A percentile compares a stretch with the other conserved stretches of the same genome.
Conservation (phyloP, 371 early-diverging fungal species). For the Rhizopus delemar region DNA sequence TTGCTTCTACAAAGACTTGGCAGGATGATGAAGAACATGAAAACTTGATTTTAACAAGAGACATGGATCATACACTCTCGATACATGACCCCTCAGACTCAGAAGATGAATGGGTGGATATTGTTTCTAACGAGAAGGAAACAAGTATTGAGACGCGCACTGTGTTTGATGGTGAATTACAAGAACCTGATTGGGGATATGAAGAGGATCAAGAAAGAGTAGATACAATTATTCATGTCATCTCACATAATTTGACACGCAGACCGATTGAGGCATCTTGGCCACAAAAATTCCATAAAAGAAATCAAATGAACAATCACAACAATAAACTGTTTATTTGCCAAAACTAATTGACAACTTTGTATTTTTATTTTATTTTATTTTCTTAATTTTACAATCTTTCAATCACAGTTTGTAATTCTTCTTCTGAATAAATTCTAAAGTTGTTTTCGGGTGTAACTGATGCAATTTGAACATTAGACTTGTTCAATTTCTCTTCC, state of each 20-base stretch:
- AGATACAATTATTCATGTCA: not conserved
- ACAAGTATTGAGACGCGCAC: not conserved
- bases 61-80: too few species aligned
- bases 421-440: conserved; percentile 72
- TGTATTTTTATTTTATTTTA: conserved; percentile 6
- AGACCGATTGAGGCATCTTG: too few species aligned
- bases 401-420: conserved; percentile 70
- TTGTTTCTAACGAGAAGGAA: conserved; percentile 2
- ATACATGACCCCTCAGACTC: not conserved
- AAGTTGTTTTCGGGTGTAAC: conserved; percentile 83
- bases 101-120: conserved; percentile 14
- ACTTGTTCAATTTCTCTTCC: conserved; percentile 97
- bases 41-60: too few species aligned
- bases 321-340: conserved; percentile 3
- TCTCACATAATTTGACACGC: not conserved
- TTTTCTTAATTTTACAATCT: conserved; percentile 47
- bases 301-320: too few species aligned
- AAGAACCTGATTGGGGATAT: conserved; percentile 19
- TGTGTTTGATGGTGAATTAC: conserved; percentile 8
- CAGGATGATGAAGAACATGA: too few species aligned
- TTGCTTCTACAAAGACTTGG: too few species aligned
- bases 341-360: not conserved
- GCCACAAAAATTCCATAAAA: too few species aligned
- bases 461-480: conserved; percentile 95
- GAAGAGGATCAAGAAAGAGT: conserved; percentile 17